These are phyloP conservation scores for Penicillium roqueforti DNA, from an alignment of 495 filamentous ascomycete species.

Conservation along the genomic window DNA sequence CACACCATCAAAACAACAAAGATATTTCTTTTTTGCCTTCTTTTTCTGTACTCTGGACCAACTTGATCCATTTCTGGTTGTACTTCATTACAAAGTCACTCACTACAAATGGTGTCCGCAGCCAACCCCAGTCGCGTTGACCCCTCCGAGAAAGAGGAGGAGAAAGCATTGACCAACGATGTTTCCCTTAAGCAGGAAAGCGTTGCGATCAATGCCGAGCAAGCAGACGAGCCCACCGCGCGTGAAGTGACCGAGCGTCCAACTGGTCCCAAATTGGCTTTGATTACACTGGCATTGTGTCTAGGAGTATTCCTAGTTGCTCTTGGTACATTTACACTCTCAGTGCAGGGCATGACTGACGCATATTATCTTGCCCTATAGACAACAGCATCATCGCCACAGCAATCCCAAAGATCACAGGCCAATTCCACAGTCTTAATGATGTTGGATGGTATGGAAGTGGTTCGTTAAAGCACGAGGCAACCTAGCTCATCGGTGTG, in stretches of 20 bases:
- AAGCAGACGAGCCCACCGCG: not conserved
- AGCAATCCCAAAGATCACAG: conserved; percentile 44
- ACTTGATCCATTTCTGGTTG: not conserved
- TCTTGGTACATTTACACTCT: not conserved
- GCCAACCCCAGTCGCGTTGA: not conserved
- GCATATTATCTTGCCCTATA: conserved; percentile 21
- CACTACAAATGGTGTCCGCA: not conserved
- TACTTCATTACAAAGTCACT: not conserved
- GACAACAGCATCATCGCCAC: conserved; percentile 48
- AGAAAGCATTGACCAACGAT: not conserved
- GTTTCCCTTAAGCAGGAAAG: not conserved
- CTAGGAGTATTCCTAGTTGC: not conserved
- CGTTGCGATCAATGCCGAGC: not conserved
- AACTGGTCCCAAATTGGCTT: not conserved
- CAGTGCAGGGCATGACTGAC: not conserved
- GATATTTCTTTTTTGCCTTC: too few relatives aligned
- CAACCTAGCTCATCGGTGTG: conserved; percentile 20
- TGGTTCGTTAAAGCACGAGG: not conserved
- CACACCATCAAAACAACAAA: not conserved
- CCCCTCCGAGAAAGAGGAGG: not conserved
- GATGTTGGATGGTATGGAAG: conserved; percentile 48
- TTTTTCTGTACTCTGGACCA: not conserved
- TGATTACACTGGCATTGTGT: conserved; percentile 1
- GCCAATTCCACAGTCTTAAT: conserved; percentile 38
- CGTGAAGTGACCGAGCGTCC: not conserved